Conservation (phyloP, 169 alveolate species). For the Cryptosporidium ryanae region DNA sequence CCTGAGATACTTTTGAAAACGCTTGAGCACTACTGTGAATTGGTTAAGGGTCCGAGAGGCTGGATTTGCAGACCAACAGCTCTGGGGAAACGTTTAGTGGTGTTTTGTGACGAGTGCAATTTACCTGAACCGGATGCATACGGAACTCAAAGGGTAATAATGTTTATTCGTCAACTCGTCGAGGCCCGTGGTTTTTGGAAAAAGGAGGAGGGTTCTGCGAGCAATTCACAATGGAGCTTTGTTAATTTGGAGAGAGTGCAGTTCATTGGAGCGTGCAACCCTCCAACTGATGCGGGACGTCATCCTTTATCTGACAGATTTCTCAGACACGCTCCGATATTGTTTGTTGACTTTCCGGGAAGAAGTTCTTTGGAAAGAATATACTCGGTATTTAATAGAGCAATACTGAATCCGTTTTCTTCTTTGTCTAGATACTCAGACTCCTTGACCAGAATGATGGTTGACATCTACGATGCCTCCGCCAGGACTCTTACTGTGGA, state of each 20-base stretch:
- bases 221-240: slow-evolving; percentile 89
- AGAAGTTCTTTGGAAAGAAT: slow-evolving; percentile 94
- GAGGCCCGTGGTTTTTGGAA: slow-evolving; percentile 97
- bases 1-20: slow-evolving; percentile 93
- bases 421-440: slow-evolving; percentile 82
- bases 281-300: slow-evolving; percentile 98
- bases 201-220: slow-evolving; percentile 23
- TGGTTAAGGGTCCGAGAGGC: slow-evolving; percentile 91
- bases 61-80: slow-evolving; percentile 93
- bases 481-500: slow-evolving; percentile 94
- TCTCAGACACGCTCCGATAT: slow-evolving; percentile 93
- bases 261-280: slow-evolving; percentile 98
- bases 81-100: slow-evolving; percentile 95
- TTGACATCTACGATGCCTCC: slow-evolving; percentile 93
- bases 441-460: slow-evolving; percentile 96
- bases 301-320: slow-evolving; percentile 96
- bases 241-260: slow-evolving; percentile 95
- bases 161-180: slow-evolving; percentile 94
- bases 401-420: slow-evolving; percentile 91
- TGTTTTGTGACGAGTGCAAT: slow-evolving; percentile 97
- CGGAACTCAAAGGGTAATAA: slow-evolving; percentile 95
- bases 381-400: slow-evolving; percentile 96
- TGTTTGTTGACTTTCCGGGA: slow-evolving; percentile 99
- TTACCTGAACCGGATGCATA: slow-evolving; percentile 97
- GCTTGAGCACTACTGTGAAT: slow-evolving; percentile 97